Conservation (phyloP, 2,329 filamentous ascomycete species). For the Exutisphaerella laricina region DNA sequence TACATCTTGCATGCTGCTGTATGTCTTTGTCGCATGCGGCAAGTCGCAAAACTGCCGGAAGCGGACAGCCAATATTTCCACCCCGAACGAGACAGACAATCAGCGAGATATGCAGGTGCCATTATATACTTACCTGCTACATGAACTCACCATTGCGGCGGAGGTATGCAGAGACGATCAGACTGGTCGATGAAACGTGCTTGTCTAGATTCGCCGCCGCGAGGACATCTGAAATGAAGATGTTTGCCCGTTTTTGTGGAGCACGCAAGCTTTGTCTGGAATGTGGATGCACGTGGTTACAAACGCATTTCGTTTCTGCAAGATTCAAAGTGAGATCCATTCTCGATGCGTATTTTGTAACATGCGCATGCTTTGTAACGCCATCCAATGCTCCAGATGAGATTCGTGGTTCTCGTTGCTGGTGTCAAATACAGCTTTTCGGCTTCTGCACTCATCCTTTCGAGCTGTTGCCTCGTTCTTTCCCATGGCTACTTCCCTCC, state of each 20-base stretch:
- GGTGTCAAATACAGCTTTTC: no score
- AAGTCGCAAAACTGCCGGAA: constrained; percentile 10
- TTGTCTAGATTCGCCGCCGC: neutral
- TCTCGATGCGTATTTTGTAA: neutral
- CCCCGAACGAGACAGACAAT: constrained; percentile 21
- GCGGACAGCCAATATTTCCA: neutral
- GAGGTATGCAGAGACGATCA: neutral
- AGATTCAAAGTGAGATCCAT: no score
- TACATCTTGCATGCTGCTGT: constrained; percentile 14
- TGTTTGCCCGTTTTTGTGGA: constrained; percentile 17
- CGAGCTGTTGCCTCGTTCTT: no score
- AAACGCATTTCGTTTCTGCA: constrained; percentile 2
- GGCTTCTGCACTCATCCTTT: no score
- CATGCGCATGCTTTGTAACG: neutral
- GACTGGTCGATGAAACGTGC: neutral
- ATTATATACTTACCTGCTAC: neutral
- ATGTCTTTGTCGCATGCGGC: constrained; percentile 27
- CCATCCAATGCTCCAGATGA: neutral
- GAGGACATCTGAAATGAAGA: neutral
- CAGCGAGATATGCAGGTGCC: constrained; percentile 3
- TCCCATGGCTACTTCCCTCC: neutral
- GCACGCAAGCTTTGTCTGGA: constrained; percentile 8
- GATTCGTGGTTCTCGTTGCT: neutral
- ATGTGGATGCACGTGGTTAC: constrained; percentile 21
- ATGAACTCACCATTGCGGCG: neutral